Conservation (phyloP, 2,329 filamentous ascomycete species). For the Fusarium sulawesiense region DNA sequence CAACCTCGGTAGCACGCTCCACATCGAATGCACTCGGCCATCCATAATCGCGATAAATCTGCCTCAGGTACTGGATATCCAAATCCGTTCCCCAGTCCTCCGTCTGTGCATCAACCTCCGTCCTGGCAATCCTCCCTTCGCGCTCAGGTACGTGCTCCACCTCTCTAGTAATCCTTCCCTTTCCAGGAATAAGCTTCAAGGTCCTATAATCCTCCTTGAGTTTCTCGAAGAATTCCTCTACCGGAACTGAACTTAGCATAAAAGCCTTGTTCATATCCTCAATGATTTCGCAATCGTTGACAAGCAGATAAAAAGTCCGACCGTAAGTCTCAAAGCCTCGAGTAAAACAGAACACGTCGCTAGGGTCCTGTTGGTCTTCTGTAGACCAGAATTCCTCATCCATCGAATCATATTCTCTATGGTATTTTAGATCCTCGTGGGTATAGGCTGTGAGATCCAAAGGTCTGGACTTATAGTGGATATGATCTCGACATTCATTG, state of each 20-base stretch:
- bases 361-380: not conserved
- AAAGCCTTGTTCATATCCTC: not conserved
- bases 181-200: not conserved
- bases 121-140: fast-evolving
- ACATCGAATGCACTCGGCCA: not conserved
- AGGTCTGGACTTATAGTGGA: not conserved
- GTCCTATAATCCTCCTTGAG: not conserved
- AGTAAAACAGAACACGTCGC: not conserved
- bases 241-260: not conserved
- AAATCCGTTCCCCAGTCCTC: not conserved
- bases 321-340: not conserved
- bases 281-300: not conserved
- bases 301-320: not conserved
- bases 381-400: not conserved
- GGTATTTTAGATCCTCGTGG: not conserved
- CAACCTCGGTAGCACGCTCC: not conserved
- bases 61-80: conserved; percentile 11
- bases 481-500: not conserved
- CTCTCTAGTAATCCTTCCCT: not conserved
- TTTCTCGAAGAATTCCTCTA: not conserved
- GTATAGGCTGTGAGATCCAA: not conserved
- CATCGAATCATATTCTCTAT: not conserved
- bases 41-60: conserved; percentile 3
- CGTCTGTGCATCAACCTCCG: not conserved
- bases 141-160: not conserved